Evolutionary conservation across 2,329 filamentous ascomycete species (phyloP), one percentile per base, ranked within the genome.

Genomic region (Clarireedia paspali): DNA sequence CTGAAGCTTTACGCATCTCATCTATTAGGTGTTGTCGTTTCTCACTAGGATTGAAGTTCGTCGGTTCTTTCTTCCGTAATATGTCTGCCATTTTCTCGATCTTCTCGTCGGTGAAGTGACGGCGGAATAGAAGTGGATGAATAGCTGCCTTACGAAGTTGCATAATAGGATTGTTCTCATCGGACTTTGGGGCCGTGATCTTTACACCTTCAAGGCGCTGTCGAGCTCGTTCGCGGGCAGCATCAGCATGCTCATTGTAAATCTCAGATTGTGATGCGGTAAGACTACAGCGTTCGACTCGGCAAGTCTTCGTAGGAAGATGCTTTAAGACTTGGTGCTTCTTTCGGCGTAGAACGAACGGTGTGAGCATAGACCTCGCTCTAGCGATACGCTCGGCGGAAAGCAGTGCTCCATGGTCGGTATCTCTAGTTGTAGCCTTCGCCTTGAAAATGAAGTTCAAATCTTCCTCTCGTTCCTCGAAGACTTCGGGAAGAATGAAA

Each of bases 401-500:
- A 1, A 99, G 75, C 10, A 97, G 80, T 1, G 90, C 88, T 23
- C 88, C 88, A 68, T 96, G 85, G 56, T 86, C 82, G 7, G 87
- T 81, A 64, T 91, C 88, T 39, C 85, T 85, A 20, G 91, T 88
- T 53, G 88, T 91, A 12, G 92, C 89, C 67, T 95, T 96, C 68
- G 95, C 88, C 63, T 89, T 90, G 74, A 99, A 99, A 48, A 97
- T 87, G 52, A 84, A 87, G 56, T 87, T 79, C n/a, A 99, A 78
- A 59, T 91, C 83, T 7, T 94, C 85, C 64, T 87, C 83, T 60
- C 87, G 84, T 38, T 85, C 81, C 9, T 81, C 76, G 70, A 99
- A 99, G 38, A 97, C 80, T 6, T 81, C 74, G 0, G 94, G 94
- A 71, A 97, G 87, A 66, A 99, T 91, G 68, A 99, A 97, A n/a